Evolutionary conservation across 2,329 filamentous ascomycete species (phyloP), one percentile per base, ranked within the genome.

Genomic region (Colletotrichum euphorbiae): DNA sequence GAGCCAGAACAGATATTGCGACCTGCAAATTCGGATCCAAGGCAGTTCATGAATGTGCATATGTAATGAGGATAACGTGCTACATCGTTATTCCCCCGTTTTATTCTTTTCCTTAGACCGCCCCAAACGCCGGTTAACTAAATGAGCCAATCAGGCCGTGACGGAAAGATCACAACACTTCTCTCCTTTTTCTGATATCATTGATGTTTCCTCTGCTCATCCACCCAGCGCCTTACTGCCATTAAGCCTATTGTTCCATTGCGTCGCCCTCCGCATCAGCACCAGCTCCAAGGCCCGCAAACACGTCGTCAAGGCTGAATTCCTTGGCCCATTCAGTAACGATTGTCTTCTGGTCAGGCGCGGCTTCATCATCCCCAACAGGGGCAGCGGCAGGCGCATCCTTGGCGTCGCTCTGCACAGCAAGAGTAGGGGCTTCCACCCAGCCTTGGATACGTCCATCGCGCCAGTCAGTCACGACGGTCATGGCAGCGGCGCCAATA

Each of bases 381-480:
- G 73, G 73, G 2, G 76, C 71, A 6, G 74, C 74, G 3, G 74
- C 72, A 21, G 72, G 73, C 38, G 77, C 57, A 50, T 72, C 72
- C 3, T 69, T 72, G 21, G 72, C 75, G n/a, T 84, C 84, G 51
- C 62, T 28, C 56, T 67, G 62, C 8, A 91, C 85, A 17, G 87
- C 81, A 68, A 93, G 80, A 40, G 86, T 85, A 7, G 94, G 94
- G 3, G 93, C 87, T 73, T 94, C 91, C 54, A 90, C 88, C 94
- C 94, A 97, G 65, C 94, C 94, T 80, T 97, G 93, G 74, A 99
- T 97, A 59, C 96, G 89, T 28, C 94, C 95, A 77, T 98, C 95
- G 73, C 96, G 89, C 93, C 96, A 97, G 82, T 99, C 96, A n/a
- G 90, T 96, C 66, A 99, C 89, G 63, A 99, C 94, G 0, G 93